Evolutionary conservation across 2,329 filamentous ascomycete genomes (phyloP).

Genomic region (Ophidiomyces ophidiicola): DNA sequence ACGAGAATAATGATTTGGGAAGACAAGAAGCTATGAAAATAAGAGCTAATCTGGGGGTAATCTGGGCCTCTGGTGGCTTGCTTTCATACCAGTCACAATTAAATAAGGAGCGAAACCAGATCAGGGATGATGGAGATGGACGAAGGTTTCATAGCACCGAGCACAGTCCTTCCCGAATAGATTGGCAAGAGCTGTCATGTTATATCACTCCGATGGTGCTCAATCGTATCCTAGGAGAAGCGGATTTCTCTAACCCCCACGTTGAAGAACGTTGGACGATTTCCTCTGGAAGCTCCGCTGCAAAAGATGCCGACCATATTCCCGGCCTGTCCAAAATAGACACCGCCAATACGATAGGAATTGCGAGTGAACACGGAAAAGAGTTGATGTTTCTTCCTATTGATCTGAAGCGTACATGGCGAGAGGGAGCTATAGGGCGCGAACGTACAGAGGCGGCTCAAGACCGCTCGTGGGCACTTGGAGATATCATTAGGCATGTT

Average conservation of each 20-base stretch:
- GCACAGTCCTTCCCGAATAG: slow-evolving; percentile 20
- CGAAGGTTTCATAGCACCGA: slow-evolving; percentile 18
- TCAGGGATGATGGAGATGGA: slow-evolving; percentile 1
- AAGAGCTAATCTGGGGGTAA: slow-evolving; percentile 44
- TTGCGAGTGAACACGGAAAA: slow-evolving; percentile 29
- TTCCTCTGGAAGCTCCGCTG: slow-evolving; percentile 46
- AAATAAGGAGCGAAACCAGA: slow-evolving; percentile 12
- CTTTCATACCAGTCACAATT: slow-evolving; percentile 30
- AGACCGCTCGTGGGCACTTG: slow-evolving; percentile 51
- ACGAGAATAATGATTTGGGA: slow-evolving; percentile 23
- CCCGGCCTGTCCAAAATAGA: slow-evolving; percentile 39
- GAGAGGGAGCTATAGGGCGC: slow-evolving; percentile 47
- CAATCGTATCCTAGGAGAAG: slow-evolving; percentile 38
- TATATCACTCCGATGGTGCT: slow-evolving; percentile 40
- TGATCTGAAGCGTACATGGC: slow-evolving; percentile 51
- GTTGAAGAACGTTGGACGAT: slow-evolving; percentile 41
- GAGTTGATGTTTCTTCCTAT: slow-evolving; percentile 46
- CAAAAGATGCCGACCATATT: slow-evolving; percentile 46
- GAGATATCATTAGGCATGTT: slow-evolving; percentile 37
- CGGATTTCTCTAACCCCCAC: slow-evolving; percentile 21
- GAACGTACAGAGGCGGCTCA: slow-evolving; percentile 51
- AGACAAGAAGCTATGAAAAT: slow-evolving; percentile 40
- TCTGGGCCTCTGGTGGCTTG: slow-evolving; percentile 42
- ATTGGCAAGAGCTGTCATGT: slow-evolving; percentile 44
- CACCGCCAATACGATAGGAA: slow-evolving; percentile 17